These are phyloP conservation scores for Thermomyces lanuginosus DNA, from an alignment of 2,329 filamentous ascomycete genomes.

Conservation along the genomic window DNA sequence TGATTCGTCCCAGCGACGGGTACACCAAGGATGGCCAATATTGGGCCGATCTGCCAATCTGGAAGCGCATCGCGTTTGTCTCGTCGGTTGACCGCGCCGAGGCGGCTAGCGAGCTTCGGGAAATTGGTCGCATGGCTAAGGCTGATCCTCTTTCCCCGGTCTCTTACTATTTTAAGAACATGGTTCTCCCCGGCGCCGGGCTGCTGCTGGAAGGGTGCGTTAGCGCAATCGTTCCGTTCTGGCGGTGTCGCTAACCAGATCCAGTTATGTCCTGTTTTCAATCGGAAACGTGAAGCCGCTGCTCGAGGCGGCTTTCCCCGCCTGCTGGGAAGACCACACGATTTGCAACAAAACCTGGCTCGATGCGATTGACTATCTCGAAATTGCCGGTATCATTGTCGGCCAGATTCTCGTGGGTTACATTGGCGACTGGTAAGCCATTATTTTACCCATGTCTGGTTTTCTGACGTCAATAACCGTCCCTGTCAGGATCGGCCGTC, in stretches of 20 bases:
- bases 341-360: slow-evolving; percentile 70
- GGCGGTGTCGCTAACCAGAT: not conserved
- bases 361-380: slow-evolving; percentile 71
- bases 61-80: slow-evolving; percentile 59
- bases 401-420: slow-evolving; percentile 80
- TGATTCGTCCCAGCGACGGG: slow-evolving; percentile 76
- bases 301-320: slow-evolving; percentile 56
- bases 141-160: slow-evolving; percentile 69
- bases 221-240: not conserved
- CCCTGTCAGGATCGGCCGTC: slow-evolving; percentile 67
- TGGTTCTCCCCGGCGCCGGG: slow-evolving; percentile 81
- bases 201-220: slow-evolving; percentile 66
- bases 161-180: slow-evolving; percentile 76
- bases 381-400: slow-evolving; percentile 87
- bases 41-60: slow-evolving; percentile 73
- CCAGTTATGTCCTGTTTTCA: slow-evolving; percentile 82
- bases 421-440: slow-evolving; percentile 47
- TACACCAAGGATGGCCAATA: slow-evolving; percentile 72
- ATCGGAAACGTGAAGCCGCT: slow-evolving; percentile 84
- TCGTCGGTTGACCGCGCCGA: slow-evolving; percentile 55
- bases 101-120: slow-evolving; percentile 46
- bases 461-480: slow-evolving; percentile 9
- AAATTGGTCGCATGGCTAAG: slow-evolving; percentile 67
- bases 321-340: slow-evolving; percentile 54
- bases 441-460: not conserved